A percentile compares a stretch with the other conserved stretches of the same genome.
phyloP scores from a whole-genome alignment of 768 basidiomycete genomes.

The Coprinopsis marcescibilis region DNA sequence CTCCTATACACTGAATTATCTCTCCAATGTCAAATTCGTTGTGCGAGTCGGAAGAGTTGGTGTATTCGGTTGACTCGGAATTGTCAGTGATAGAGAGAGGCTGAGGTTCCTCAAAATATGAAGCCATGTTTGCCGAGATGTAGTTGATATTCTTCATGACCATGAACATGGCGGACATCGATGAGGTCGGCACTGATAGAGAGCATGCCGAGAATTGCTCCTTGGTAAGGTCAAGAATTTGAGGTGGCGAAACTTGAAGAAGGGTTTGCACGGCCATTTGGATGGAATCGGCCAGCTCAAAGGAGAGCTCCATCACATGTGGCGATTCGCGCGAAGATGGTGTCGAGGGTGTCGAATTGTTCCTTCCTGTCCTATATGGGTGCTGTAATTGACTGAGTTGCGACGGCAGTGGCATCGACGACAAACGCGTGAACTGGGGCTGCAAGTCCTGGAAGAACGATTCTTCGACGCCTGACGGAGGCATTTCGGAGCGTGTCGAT shows the following conservation, averaged over 20 bases:
- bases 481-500: constrained; percentile 24
- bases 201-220: constrained; percentile 91
- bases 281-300: constrained; percentile 86
- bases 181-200: constrained; percentile 80
- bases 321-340: constrained; percentile 20
- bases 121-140: constrained; percentile 78
- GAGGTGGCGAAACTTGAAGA: constrained; percentile 83
- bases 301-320: constrained; percentile 63
- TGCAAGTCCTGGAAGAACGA: constrained; percentile 18
- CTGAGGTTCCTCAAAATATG: constrained; percentile 36
- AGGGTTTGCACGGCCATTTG: constrained; percentile 90
- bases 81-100: constrained; percentile 4
- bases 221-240: constrained; percentile 86
- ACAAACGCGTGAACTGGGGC: constrained; percentile 67
- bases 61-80: constrained; percentile 7
- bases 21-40: constrained; percentile 92
- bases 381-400: constrained; percentile 74
- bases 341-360: constrained; percentile 15
- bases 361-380: constrained; percentile 35
- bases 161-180: constrained; percentile 83
- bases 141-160: constrained; percentile 93
- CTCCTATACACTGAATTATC: constrained; percentile 82
- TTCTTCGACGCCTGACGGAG: constrained; percentile 26
- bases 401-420: constrained; percentile 74
- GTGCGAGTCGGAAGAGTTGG: constrained; percentile 15